Evolutionary conservation across 2,329 filamentous ascomycete species (phyloP).

Genomic region (Fusarium nematophilum): DNA sequence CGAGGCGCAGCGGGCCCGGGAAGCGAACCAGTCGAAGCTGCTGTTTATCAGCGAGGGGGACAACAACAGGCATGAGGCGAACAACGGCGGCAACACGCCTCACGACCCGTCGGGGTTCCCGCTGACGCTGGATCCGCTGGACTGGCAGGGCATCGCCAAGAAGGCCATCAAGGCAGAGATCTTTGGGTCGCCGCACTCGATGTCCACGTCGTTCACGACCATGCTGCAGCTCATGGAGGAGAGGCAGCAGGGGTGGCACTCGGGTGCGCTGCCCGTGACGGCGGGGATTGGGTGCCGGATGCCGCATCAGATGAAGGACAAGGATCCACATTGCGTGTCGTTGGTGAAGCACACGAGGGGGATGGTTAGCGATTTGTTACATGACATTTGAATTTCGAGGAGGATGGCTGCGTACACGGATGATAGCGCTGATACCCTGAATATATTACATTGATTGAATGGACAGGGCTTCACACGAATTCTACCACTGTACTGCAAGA

Average conservation of each 20-base stretch:
- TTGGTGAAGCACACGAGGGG: slow-evolving; percentile 40
- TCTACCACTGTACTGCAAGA: no score
- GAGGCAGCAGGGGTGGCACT: slow-evolving; percentile 40
- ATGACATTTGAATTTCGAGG: slow-evolving; percentile 19
- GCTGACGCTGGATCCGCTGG: slow-evolving; percentile 27
- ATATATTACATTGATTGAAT: no score
- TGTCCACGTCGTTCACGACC: slow-evolving; percentile 4
- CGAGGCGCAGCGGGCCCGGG: slow-evolving; percentile 30
- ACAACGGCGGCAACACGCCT: not conserved
- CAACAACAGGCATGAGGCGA: not conserved
- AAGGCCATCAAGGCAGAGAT: slow-evolving; percentile 36
- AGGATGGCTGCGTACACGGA: not conserved
- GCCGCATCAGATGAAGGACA: slow-evolving; percentile 24
- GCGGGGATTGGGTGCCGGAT: slow-evolving; percentile 10
- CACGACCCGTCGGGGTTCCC: slow-evolving; percentile 4
- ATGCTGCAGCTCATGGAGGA: slow-evolving; percentile 42
- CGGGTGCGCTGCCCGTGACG: slow-evolving; percentile 19
- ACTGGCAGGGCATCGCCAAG: slow-evolving; percentile 36
- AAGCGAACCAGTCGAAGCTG: slow-evolving; percentile 26
- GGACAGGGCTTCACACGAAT: no score
- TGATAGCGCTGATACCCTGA: slow-evolving; percentile 11
- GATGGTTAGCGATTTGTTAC: slow-evolving; percentile 23
- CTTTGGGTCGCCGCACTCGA: slow-evolving; percentile 17
- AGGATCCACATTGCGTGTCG: slow-evolving; percentile 40
- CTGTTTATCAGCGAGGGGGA: slow-evolving; percentile 27